Evolutionary conservation across 345 rosid species (phyloP).

Genomic region (Citrus cavaleriei): DNA sequence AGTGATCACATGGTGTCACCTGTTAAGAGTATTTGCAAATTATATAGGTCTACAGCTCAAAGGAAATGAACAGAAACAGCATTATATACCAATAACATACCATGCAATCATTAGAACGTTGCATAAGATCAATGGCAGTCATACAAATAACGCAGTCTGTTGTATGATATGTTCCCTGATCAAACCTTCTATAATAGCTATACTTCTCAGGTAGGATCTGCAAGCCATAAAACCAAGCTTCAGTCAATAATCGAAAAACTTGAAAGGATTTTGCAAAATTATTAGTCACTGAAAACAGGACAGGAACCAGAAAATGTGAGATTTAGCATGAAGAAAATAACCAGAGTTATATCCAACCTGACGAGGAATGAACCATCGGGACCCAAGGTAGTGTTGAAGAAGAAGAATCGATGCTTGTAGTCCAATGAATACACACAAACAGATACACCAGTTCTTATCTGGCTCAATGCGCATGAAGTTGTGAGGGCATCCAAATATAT

Average conservation of each 20-base stretch:
- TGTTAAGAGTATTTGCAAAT: slow-evolving; percentile 24
- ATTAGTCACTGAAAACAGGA: not conserved
- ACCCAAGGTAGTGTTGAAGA: slow-evolving; percentile 92
- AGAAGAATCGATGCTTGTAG: slow-evolving; percentile 86
- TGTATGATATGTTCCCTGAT: slow-evolving; percentile 43
- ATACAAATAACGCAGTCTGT: slow-evolving; percentile 95
- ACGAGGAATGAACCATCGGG: slow-evolving; percentile 92
- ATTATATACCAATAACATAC: slow-evolving; percentile 26
- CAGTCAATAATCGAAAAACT: not conserved
- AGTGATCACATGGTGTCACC: slow-evolving; percentile 98
- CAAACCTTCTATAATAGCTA: slow-evolving; percentile 72
- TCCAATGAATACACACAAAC: slow-evolving; percentile 60
- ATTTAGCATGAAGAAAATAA: slow-evolving; percentile 7
- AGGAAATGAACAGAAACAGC: not conserved
- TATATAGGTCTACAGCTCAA: not conserved
- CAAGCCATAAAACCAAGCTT: slow-evolving; percentile 14
- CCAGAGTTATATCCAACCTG: slow-evolving; percentile 54
- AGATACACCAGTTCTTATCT: slow-evolving; percentile 76
- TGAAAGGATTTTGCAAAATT: not conserved
- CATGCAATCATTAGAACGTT: slow-evolving; percentile 74
- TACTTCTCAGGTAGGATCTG: slow-evolving; percentile 96
- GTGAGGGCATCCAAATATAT: slow-evolving; percentile 89
- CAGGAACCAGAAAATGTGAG: not conserved
- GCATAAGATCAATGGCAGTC: slow-evolving; percentile 74
- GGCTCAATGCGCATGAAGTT: slow-evolving; percentile 94